phyloP scores from a whole-genome alignment of 192 early-diverging fungal species.

The Rhizophagus clarus region DNA sequence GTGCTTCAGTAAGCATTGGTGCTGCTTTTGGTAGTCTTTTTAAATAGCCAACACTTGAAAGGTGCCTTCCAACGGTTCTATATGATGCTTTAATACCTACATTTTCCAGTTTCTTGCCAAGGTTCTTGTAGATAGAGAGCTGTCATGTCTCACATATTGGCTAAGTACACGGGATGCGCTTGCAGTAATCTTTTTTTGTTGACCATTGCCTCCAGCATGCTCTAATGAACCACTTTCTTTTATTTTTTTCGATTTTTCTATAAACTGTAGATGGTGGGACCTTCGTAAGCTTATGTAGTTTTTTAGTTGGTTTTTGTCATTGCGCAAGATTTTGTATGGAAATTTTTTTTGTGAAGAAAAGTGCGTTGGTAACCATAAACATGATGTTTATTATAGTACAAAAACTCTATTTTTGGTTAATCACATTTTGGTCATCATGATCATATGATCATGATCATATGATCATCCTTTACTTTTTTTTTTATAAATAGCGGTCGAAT shows the following conservation, averaged over 20 bases:
- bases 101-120: neutral
- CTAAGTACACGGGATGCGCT: too few species aligned
- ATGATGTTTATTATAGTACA: too few species aligned
- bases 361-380: too few species aligned
- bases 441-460: too few species aligned
- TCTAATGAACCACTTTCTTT: neutral
- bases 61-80: slow-evolving; percentile 1
- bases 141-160: neutral
- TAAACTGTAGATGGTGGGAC: neutral
- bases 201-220: neutral
- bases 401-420: too few species aligned
- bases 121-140: neutral
- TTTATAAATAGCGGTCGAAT: too few species aligned
- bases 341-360: too few species aligned
- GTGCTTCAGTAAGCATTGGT: neutral
- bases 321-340: too few species aligned
- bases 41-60: slow-evolving; percentile 1
- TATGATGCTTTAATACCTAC: neutral
- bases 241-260: slow-evolving; percentile 7
- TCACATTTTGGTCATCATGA: too few species aligned
- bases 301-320: neutral
- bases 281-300: neutral
- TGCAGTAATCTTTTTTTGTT: neutral
- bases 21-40: neutral
- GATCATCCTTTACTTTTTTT: too few species aligned